These are phyloP conservation scores for Auriscalpium vulgare DNA, from an alignment of 768 basidiomycete species.

Conservation along the genomic window DNA sequence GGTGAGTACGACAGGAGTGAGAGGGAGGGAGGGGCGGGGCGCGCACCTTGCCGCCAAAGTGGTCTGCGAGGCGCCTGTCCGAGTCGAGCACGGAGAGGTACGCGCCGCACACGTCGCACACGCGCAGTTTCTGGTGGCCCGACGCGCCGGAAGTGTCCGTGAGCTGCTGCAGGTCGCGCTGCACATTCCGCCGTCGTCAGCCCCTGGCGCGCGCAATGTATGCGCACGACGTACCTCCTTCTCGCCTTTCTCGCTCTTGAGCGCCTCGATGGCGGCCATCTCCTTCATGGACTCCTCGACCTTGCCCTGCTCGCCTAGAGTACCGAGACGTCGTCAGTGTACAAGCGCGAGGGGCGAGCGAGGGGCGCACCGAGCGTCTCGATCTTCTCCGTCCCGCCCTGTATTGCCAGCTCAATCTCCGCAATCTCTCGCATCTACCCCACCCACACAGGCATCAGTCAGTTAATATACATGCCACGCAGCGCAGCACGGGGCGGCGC, in stretches of 20 bases:
- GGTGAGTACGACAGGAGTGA: not conserved
- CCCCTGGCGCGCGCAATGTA: not conserved
- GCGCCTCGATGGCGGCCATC: constrained; percentile 93
- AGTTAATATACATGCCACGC: not conserved
- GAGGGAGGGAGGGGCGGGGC: not conserved
- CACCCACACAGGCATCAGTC: not conserved
- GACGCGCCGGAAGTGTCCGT: constrained; percentile 98
- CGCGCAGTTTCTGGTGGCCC: constrained; percentile 98
- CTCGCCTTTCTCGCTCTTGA: constrained; percentile 92
- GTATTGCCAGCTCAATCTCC: constrained; percentile 97
- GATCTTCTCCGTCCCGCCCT: constrained; percentile 98
- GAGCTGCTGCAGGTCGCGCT: constrained; percentile 92
- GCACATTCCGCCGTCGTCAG: constrained; percentile 4
- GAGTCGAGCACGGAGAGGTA: constrained; percentile 97
- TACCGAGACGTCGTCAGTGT: constrained; percentile 2
- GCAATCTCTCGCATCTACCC: constrained; percentile 95
- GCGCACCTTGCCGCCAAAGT: constrained; percentile 97
- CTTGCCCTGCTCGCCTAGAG: constrained; percentile 90
- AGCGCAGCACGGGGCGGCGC: constrained; percentile 17
- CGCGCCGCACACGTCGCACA: constrained; percentile 99
- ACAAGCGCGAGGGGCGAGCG: not conserved
- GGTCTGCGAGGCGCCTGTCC: constrained; percentile 96
- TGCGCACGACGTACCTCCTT: constrained; percentile 64
- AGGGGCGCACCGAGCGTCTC: constrained; percentile 69
- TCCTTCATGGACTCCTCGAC: constrained; percentile 99